Base-by-base conservation (phyloP, 345 rosid species). In the Trapa bicornis region DNA sequence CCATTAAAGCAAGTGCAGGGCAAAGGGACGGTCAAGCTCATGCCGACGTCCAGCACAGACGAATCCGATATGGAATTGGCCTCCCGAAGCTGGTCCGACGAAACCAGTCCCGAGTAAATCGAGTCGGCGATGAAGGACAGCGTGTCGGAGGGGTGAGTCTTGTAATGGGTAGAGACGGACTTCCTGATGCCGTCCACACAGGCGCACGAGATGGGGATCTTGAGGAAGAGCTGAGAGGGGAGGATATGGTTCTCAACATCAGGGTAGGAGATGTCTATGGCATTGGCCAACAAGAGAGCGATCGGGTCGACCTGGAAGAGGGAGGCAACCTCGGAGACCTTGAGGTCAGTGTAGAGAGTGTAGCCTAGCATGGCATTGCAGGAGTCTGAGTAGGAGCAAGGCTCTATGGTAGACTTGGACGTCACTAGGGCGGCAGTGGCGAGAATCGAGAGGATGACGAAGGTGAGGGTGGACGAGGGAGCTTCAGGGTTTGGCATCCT, bases 1-100 rank as follows among this genome's bases (percentile, higher is more conserved):
- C 89, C 89, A 37, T 93, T 90, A 64, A 93, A 93, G 72, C 98
- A 93, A 75, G 98, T 81, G 68, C 98, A 93, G 1, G 98, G 98
- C 71, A 93, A 70, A 0, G 98, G 98, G 72, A 90, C 86, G 66
- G 82, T 78, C 65, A 93, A 87, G 69, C 6, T 90, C 67, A 76
- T 78, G 16, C 97, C 97, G 0, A 90, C 97, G 60, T 93, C 97
- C 42, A 81, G 79, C 58, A 85, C 83, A 2, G 94, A 74, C 3
- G 92, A 82, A 64, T 88, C 94, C 65, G 80, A 68, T 13, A 76
- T 85, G 10, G 90, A 82, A 72, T 93, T 93, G 3, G 94, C 96
- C 74, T 86, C 98, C 71, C 84, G 76, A 53, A 93, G 76, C 87
- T 93, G 98, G 68, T 93, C 96, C 0, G 95, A 82, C 0, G 99